Evolutionary conservation across 768 basidiomycete genomes (phyloP).

Genomic region (Piloderma croceum): DNA sequence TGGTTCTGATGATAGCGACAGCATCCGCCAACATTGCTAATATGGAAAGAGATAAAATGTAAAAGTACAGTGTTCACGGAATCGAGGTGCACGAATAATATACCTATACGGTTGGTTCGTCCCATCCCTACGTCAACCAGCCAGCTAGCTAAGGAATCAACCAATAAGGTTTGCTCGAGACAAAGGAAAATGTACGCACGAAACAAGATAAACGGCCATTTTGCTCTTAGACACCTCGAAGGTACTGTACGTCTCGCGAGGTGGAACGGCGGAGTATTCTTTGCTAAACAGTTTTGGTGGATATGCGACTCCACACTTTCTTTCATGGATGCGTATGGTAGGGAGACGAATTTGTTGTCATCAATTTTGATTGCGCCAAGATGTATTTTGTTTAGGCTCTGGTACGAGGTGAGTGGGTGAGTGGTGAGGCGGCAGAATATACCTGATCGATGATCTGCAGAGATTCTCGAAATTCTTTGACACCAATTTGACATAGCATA

Average conservation of each 20-base stretch:
- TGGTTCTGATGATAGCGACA: constrained; percentile 95
- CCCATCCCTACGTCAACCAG: constrained; percentile 58
- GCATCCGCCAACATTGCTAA: constrained; percentile 90
- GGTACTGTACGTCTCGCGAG: constrained; percentile 92
- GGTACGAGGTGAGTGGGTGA: constrained; percentile 5
- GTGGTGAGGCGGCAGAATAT: constrained; percentile 8
- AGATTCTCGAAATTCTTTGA: constrained; percentile 97
- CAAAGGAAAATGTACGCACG: constrained; percentile 42
- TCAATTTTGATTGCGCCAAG: constrained; percentile 89
- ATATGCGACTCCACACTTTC: constrained; percentile 98
- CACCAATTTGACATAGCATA: constrained; percentile 95
- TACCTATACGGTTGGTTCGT: constrained; percentile 95
- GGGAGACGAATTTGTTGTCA: constrained; percentile 95
- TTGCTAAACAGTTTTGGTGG: constrained; percentile 99
- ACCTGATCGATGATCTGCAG: constrained; percentile 82
- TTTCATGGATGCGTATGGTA: constrained; percentile 97
- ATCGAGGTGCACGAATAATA: constrained; percentile 95
- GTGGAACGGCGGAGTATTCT: constrained; percentile 94
- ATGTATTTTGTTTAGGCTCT: constrained; percentile 98
- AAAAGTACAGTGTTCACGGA: neutral
- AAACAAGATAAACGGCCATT: constrained; percentile 98
- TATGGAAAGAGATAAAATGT: constrained; percentile 9
- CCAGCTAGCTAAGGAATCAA: neutral
- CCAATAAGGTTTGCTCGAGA: neutral
- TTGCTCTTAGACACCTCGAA: constrained; percentile 99